Evolutionary conservation across 1,284 basidiomycete species (phyloP).

Genomic region (Schizophyllum amplum): DNA sequence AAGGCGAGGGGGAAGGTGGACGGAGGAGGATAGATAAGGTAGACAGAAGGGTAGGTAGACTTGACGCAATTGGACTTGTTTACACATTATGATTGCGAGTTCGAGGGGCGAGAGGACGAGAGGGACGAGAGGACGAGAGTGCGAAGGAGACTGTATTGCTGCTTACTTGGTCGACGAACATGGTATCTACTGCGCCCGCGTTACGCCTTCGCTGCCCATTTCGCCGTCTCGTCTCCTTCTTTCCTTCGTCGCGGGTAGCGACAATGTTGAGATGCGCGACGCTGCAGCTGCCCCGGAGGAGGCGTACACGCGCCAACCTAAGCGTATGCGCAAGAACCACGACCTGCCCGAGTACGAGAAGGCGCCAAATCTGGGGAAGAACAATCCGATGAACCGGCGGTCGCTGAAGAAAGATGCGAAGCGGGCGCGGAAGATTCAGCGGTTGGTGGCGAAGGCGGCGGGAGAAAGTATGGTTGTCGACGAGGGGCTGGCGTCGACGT

Average conservation of each 20-base stretch:
- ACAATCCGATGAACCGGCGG: conserved; percentile 50
- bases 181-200: no score
- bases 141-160: no score
- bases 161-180: no score
- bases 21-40: no score
- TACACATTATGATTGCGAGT: no score
- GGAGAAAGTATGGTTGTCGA: conserved; percentile 34
- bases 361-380: conserved; percentile 35
- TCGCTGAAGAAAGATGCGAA: conserved; percentile 56
- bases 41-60: no score
- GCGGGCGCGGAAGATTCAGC: conserved; percentile 39
- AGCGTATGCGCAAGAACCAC: conserved; percentile 47
- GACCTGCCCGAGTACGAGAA: conserved; percentile 42
- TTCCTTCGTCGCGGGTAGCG: conserved; percentile 11
- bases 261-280: conserved; percentile 11
- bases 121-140: no score
- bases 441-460: conserved; percentile 16
- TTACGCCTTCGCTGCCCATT: no score
- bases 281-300: conserved; percentile 8
- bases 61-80: no score
- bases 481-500: conserved; percentile 12
- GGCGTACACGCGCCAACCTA: conserved; percentile 36
- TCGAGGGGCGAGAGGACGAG: no score
- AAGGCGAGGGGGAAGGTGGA: no score
- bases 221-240: no score